Evolutionary conservation across 1,284 basidiomycete genomes (phyloP).

Genomic region (Leccinum cinnamomeum): DNA sequence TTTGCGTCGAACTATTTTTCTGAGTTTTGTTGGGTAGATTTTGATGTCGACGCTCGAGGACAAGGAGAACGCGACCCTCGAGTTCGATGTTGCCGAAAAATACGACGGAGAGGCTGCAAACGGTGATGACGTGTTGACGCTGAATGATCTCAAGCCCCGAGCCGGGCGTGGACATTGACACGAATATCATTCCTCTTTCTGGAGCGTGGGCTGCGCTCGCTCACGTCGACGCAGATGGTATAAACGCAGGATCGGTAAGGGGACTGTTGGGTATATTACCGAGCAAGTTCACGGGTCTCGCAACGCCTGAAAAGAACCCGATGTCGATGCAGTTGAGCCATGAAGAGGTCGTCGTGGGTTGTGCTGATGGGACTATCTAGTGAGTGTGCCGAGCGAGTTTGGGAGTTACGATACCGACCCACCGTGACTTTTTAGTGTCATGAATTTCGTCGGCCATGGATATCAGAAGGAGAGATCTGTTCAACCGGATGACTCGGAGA

Average conservation of each 20-base stretch:
- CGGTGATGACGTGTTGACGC: conserved; percentile 12
- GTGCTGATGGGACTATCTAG: conserved; percentile 88
- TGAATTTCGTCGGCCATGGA: conserved; percentile 58
- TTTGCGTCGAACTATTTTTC: conserved; percentile 1
- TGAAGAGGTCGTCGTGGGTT: conserved; percentile 83
- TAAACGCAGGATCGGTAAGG: conserved; percentile 41
- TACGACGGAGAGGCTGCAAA: conserved; percentile 9
- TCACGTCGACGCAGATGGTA: conserved; percentile 38
- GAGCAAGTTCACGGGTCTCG: conserved; percentile 66
- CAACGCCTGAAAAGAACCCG: conserved; percentile 82
- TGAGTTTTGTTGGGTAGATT: conserved; percentile 46
- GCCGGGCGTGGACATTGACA: conserved; percentile 56
- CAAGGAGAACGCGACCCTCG: conserved; percentile 38
- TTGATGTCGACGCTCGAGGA: conserved; percentile 77
- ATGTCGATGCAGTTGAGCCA: conserved; percentile 88
- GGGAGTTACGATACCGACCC: conserved; percentile 12
- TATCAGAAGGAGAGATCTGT: conserved; percentile 34
- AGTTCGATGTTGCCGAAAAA: conserved; percentile 35
- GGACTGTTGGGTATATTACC: conserved; percentile 63
- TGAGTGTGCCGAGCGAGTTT: conserved; percentile 40
- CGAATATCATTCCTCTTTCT: conserved; percentile 56
- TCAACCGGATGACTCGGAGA: neutral
- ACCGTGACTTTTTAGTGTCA: conserved; percentile 40
- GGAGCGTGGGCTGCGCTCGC: conserved; percentile 72
- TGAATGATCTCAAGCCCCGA: conserved; percentile 26